Evolutionary conservation across 2,329 filamentous ascomycete species (phyloP).

Genomic region (Amauroascus niger): DNA sequence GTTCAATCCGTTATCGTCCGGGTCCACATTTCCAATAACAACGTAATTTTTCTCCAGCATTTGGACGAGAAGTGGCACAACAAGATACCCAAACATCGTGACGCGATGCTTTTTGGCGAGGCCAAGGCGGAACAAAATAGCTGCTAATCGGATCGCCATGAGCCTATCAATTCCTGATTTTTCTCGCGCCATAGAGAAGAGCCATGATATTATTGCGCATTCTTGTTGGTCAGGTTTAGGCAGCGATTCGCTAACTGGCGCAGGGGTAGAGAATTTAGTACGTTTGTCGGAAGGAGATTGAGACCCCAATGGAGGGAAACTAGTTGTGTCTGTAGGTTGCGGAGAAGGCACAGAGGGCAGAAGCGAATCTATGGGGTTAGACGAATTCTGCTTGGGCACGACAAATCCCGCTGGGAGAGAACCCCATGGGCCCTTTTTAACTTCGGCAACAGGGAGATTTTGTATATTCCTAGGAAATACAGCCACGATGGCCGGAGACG

Average conservation of each 20-base stretch:
- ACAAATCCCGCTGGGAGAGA: conserved; percentile 45
- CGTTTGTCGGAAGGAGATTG: conserved; percentile 30
- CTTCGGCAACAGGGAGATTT: conserved; percentile 40
- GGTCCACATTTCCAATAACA: conserved; percentile 32
- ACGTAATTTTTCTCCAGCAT: conserved; percentile 50
- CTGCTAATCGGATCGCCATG: conserved; percentile 59
- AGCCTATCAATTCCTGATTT: conserved; percentile 51
- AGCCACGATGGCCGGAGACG: conserved; percentile 58
- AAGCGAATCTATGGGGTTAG: conserved; percentile 55
- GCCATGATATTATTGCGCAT: conserved; percentile 62
- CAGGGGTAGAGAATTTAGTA: conserved; percentile 24
- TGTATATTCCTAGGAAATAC: conserved; percentile 52
- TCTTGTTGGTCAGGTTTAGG: conserved; percentile 51
- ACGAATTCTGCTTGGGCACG: conserved; percentile 37
- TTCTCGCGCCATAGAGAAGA: conserved; percentile 41
- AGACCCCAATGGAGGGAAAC: conserved; percentile 48
- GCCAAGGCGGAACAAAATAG: conserved; percentile 58
- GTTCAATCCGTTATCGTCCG: conserved; percentile 31
- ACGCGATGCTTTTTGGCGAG: conserved; percentile 57
- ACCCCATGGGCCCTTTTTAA: conserved; percentile 42
- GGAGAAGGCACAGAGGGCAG: conserved; percentile 44
- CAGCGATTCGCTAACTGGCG: conserved; percentile 30
- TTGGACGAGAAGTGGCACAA: conserved; percentile 60
- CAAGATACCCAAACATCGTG: conserved; percentile 53
- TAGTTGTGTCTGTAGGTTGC: conserved; percentile 30